Percentiles rank a stretch among this genome's conserved stretches.
Evolutionary conservation across 2,329 filamentous ascomycete species (phyloP).

Genomic region (Colletotrichum siamense): DNA sequence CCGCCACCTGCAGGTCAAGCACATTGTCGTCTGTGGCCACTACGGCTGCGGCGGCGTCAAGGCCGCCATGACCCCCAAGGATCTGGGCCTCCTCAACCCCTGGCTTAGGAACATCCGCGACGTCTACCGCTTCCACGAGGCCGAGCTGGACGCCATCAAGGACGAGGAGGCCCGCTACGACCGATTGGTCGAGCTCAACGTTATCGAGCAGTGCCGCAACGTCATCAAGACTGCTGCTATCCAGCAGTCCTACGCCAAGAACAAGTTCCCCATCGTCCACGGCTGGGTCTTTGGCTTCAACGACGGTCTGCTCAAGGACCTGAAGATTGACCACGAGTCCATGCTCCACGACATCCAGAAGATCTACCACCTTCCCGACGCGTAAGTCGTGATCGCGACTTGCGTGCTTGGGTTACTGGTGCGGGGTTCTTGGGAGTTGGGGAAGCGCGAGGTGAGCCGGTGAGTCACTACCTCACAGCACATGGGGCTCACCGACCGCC

Average conservation of each 20-base stretch:
- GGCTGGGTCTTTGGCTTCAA: slow-evolving; percentile 76
- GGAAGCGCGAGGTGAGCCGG: background rate
- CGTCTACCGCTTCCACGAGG: slow-evolving; percentile 74
- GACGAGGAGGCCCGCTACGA: slow-evolving; percentile 67
- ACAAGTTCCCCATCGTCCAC: slow-evolving; percentile 72
- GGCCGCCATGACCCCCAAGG: slow-evolving; percentile 74
- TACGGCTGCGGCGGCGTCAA: slow-evolving; percentile 81
- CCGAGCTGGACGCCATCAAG: slow-evolving; percentile 68
- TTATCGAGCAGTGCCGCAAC: slow-evolving; percentile 77
- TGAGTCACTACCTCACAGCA: slow-evolving; percentile 1
- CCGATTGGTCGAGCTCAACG: slow-evolving; percentile 84
- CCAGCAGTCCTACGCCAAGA: slow-evolving; percentile 71
- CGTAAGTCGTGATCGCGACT: background rate
- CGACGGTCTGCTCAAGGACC: slow-evolving; percentile 70
- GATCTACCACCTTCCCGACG: slow-evolving; percentile 63
- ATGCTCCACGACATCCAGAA: slow-evolving; percentile 67
- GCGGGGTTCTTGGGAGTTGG: background rate
- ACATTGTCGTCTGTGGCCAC: slow-evolving; percentile 81
- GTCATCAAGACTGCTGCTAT: slow-evolving; percentile 82
- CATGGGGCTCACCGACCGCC: background rate
- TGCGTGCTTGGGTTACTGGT: background rate
- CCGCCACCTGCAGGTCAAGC: slow-evolving; percentile 78
- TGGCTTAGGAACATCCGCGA: slow-evolving; percentile 79
- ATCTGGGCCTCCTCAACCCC: slow-evolving; percentile 74
- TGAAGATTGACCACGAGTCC: slow-evolving; percentile 66